These are phyloP conservation scores for Eucalyptus regnans DNA, from an alignment of 345 rosid genomes.

Conservation along the genomic window DNA sequence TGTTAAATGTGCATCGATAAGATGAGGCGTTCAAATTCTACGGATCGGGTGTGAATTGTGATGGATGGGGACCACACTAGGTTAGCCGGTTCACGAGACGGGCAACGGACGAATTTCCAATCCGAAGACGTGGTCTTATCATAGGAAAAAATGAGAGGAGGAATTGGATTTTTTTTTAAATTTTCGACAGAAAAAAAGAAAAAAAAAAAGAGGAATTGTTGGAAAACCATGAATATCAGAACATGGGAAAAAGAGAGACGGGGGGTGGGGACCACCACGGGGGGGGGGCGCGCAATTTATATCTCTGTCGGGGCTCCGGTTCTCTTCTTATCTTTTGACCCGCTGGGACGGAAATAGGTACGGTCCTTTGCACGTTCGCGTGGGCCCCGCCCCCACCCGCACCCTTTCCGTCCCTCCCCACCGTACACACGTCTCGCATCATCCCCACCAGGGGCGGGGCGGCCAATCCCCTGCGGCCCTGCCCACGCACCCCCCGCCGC, in stretches of 20 bases:
- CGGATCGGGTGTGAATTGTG: background rate
- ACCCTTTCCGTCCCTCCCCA: background rate
- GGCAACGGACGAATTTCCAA: background rate
- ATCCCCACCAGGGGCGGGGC: background rate
- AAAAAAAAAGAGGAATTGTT: background rate
- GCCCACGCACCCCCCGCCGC: background rate
- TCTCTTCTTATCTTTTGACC: background rate
- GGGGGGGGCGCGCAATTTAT: background rate
- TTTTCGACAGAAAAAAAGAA: background rate
- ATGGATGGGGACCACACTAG: background rate
- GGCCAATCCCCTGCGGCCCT: background rate
- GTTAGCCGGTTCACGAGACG: no score
- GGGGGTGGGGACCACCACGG: background rate
- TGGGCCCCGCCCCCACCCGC: background rate
- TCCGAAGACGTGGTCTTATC: background rate
- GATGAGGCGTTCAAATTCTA: rapidly evolving
- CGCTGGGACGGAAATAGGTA: background rate
- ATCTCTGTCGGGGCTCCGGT: background rate
- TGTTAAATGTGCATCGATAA: background rate
- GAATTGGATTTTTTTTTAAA: no score
- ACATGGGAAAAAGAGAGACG: background rate
- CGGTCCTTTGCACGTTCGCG: background rate
- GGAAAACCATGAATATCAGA: background rate
- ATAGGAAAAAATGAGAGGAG: background rate
- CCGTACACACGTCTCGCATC: background rate